phyloP scores from a whole-genome alignment of 148 eudicot genomes.

The Salicornia ramosissima region DNA sequence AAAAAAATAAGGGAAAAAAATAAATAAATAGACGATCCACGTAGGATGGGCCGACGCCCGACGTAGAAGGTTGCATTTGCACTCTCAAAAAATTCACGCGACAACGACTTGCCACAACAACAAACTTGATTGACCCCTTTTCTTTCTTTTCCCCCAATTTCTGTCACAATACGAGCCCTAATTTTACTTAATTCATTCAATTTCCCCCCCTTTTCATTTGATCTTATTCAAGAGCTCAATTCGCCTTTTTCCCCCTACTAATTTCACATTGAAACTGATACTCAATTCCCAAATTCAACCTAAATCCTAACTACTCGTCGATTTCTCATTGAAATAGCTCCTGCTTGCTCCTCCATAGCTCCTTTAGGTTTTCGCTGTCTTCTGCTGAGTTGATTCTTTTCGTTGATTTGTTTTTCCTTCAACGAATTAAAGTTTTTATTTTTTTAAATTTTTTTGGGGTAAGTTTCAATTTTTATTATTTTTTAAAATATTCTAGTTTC shows the following conservation, averaged over 20 bases:
- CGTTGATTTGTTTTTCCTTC: neutral
- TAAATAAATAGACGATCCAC: conserved; percentile 1
- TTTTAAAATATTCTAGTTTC: conserved; percentile 3
- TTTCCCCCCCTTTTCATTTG: conserved; percentile 1
- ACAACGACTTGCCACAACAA: conserved; percentile 39
- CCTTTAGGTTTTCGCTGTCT: neutral
- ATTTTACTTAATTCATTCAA: conserved; percentile 26
- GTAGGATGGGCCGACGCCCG: neutral
- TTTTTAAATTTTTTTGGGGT: too few relatives aligned
- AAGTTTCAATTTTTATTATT: neutral
- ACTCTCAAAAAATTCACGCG: conserved; percentile 22
- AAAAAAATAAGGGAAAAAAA: too few relatives aligned
- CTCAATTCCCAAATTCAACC: neutral
- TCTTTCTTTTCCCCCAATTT: neutral
- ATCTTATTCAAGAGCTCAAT: conserved; percentile 9
- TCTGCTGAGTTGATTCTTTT: conserved; percentile 9
- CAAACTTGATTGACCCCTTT: conserved; percentile 23
- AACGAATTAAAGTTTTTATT: neutral
- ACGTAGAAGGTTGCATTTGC: neutral
- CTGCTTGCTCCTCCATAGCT: too few relatives aligned
- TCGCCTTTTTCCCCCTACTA: neutral
- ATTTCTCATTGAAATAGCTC: neutral
- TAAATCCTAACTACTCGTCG: neutral
- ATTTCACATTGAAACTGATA: neutral
- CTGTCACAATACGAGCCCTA: conserved; percentile 29